Evolutionary conservation across 108 stramenopile species (phyloP).

Genomic region (Chaetoceros tenuissimus): DNA sequence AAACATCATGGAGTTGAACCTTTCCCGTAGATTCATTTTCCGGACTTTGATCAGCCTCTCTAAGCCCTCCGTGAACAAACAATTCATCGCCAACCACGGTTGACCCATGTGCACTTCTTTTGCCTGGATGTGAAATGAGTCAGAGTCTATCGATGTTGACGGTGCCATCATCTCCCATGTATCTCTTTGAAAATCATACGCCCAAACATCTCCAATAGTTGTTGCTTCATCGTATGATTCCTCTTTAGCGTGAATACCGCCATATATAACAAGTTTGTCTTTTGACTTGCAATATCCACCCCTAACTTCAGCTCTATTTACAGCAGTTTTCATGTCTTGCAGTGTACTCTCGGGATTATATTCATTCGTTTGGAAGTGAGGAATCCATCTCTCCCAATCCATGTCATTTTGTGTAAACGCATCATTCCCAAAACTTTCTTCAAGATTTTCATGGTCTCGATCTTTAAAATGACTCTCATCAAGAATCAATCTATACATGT

Average conservation of each 20-base stretch:
- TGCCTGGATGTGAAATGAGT: conserved; percentile 18
- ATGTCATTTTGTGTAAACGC: neutral
- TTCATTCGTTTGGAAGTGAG: neutral
- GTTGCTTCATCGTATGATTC: neutral
- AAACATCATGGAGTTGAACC: conserved; percentile 32
- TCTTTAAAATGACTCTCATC: neutral
- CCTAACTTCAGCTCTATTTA: conserved; percentile 36
- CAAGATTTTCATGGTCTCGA: neutral
- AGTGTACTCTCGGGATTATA: neutral
- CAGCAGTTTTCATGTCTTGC: neutral
- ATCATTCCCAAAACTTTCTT: neutral
- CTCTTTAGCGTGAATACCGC: conserved; percentile 17
- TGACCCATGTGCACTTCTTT: conserved; percentile 40
- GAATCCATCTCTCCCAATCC: neutral
- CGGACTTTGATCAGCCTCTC: neutral
- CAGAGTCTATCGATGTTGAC: conserved; percentile 3
- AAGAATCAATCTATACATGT: neutral
- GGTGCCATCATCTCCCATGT: conserved; percentile 25
- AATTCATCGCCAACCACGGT: conserved; percentile 37
- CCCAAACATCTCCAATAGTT: conserved; percentile 43
- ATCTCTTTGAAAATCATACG: conserved; percentile 22
- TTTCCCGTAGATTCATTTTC: conserved; percentile 27
- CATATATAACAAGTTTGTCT: conserved; percentile 35
- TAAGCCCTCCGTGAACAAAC: conserved; percentile 24
- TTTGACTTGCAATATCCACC: conserved; percentile 25